phyloP scores from a whole-genome alignment of 2,329 filamentous ascomycete genomes.

The Colletotrichum theobromicola region DNA sequence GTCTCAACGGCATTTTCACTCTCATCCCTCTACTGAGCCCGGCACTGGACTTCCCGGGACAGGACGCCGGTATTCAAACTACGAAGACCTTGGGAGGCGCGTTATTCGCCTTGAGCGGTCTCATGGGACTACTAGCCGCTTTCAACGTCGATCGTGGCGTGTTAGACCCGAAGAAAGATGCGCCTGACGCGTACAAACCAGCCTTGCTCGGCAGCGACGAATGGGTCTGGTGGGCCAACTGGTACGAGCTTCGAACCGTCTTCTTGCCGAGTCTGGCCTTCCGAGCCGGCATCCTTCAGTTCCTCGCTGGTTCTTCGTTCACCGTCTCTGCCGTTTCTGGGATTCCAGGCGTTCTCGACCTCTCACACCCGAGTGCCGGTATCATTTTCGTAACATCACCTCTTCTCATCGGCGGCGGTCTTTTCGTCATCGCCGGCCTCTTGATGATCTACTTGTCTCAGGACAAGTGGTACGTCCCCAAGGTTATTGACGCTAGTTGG shows the following conservation, averaged over 20 bases:
- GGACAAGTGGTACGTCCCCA: slow-evolving; percentile 10
- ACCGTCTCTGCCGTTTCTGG: slow-evolving; percentile 6
- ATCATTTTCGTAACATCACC: slow-evolving; percentile 13
- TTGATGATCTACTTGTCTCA: slow-evolving; percentile 11
- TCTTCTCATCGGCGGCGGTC: slow-evolving; percentile 10
- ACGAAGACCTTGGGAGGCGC: background rate
- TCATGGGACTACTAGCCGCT: slow-evolving; percentile 8
- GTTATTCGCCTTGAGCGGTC: background rate
- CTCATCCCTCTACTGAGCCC: background rate
- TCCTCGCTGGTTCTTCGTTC: slow-evolving; percentile 2
- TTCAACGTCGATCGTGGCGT: slow-evolving; percentile 13
- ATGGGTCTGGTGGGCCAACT: slow-evolving; percentile 5
- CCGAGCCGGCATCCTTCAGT: slow-evolving; percentile 10
- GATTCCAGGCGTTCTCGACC: slow-evolving; percentile 11
- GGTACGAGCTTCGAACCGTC: background rate
- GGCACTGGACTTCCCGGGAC: background rate
- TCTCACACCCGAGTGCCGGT: slow-evolving; percentile 1
- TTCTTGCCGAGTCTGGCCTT: slow-evolving; percentile 6
- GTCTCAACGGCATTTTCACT: slow-evolving; percentile 7
- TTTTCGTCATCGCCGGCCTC: slow-evolving; percentile 8
- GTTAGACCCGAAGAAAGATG: slow-evolving; percentile 9
- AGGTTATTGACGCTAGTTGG: slow-evolving; percentile 11
- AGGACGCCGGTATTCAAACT: background rate
- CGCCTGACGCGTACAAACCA: slow-evolving; percentile 11
- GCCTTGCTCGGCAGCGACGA: slow-evolving; percentile 11